Conservation (phyloP, 257 asterid species). For the Thymus mandschuricus region DNA sequence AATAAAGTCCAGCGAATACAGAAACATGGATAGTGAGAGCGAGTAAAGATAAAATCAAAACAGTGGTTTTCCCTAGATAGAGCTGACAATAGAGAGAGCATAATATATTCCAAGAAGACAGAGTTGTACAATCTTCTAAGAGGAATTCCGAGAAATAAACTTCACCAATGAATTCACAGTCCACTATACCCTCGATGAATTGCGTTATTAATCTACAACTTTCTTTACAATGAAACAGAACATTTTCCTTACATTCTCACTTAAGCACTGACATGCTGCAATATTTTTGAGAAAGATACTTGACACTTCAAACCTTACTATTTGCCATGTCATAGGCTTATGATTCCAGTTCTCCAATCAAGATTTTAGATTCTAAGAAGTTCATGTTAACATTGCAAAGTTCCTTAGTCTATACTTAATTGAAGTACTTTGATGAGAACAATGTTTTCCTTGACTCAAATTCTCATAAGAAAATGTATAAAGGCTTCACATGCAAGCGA, state of each 20-base stretch:
- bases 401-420: neutral
- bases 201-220: neutral
- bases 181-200: conserved; percentile 21
- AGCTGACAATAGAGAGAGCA: conserved; percentile 26
- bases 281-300: neutral
- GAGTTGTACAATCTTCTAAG: conserved; percentile 19
- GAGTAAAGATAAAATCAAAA: conserved; percentile 14
- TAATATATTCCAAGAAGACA: conserved; percentile 13
- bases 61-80: conserved; percentile 21
- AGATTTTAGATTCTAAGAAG: conserved; percentile 6
- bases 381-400: conserved; percentile 21
- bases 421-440: too few species aligned
- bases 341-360: neutral
- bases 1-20: conserved; percentile 23
- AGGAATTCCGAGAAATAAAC: neutral
- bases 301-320: neutral
- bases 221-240: neutral
- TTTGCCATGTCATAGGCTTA: conserved; percentile 3
- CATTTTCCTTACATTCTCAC: neutral
- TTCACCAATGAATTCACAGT: conserved; percentile 13
- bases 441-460: neutral
- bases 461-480: neutral
- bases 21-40: conserved; percentile 8
- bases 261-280: neutral
- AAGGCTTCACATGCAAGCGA: conserved; percentile 12